Percentiles rank a stretch among this genome's conserved stretches.
These are phyloP conservation scores for Coemansia reversa DNA, from an alignment of 192 early-diverging fungal species.

Conservation along the genomic window DNA sequence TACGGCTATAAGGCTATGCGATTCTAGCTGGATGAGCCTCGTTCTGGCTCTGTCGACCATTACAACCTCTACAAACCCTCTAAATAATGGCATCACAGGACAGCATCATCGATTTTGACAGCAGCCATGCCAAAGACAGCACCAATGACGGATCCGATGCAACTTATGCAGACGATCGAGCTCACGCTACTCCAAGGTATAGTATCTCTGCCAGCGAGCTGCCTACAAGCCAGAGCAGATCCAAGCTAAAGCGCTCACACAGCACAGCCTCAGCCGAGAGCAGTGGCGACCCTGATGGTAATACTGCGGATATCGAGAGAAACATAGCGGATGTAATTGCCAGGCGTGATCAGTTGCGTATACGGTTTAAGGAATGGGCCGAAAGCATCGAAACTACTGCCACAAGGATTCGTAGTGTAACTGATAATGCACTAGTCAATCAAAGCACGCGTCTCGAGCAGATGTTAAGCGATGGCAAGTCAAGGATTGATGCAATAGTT, in stretches of 20 bases:
- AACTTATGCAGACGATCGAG: neutral
- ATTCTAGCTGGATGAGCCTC: neutral
- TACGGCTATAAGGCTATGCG: neutral
- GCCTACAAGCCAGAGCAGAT: neutral
- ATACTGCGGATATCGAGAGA: slow-evolving; percentile 12
- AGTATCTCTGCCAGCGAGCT: neutral
- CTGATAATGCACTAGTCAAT: slow-evolving; percentile 51
- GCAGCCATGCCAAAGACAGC: neutral
- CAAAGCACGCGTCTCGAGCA: slow-evolving; percentile 41
- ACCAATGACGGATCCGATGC: neutral
- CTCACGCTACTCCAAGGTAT: neutral
- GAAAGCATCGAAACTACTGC: slow-evolving; percentile 20
- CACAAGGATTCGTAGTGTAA: slow-evolving; percentile 22
- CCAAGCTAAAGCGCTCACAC: slow-evolving; percentile 4
- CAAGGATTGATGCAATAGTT: slow-evolving; percentile 28
- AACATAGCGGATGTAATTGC: slow-evolving; percentile 30
- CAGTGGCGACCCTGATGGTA: neutral
- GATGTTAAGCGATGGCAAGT: slow-evolving; percentile 31
- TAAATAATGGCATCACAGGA: neutral
- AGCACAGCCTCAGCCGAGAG: neutral
- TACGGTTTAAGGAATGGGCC: slow-evolving; percentile 49
- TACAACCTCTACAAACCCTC: neutral
- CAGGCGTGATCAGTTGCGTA: slow-evolving; percentile 42
- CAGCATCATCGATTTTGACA: neutral
- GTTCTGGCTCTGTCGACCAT: neutral